phyloP scores from a whole-genome alignment of 176 grass and related monocot species.

The Carex cristatella region DNA sequence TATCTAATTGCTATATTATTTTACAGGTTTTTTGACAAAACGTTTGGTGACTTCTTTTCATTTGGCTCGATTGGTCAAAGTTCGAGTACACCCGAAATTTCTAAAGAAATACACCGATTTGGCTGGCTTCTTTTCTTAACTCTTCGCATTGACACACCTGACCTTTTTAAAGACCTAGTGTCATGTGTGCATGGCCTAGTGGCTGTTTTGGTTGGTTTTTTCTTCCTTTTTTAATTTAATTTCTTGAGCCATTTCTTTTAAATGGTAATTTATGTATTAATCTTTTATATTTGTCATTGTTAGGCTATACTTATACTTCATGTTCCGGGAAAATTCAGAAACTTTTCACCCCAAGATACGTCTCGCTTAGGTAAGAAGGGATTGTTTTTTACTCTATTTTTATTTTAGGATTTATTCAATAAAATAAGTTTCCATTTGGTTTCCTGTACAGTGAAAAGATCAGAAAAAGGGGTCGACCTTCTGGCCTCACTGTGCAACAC shows the following conservation, averaged over 20 bases:
- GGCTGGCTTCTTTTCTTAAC: constrained; percentile 88
- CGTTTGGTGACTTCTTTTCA: constrained; percentile 74
- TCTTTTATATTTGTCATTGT: constrained; percentile 21
- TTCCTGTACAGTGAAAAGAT: constrained; percentile 65
- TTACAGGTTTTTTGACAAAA: constrained; percentile 70
- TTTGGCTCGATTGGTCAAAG: constrained; percentile 26
- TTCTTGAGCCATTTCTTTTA: background rate
- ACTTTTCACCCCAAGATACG: constrained; percentile 65
- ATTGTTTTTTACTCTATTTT: constrained; percentile 22
- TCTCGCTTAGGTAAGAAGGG: constrained; percentile 60
- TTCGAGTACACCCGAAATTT: constrained; percentile 22
- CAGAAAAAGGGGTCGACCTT: constrained; percentile 59
- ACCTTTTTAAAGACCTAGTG: constrained; percentile 73
- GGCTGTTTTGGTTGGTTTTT: constrained; percentile 63
- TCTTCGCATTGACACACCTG: constrained; percentile 51
- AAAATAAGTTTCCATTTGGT: constrained; percentile 23
- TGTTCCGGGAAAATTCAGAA: constrained; percentile 57
- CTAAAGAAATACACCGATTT: constrained; percentile 51
- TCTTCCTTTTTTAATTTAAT: constrained; percentile 9
- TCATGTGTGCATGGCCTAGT: constrained; percentile 86
- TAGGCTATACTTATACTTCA: constrained; percentile 94
- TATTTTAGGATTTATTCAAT: constrained; percentile 16
- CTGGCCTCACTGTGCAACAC: constrained; percentile 74
- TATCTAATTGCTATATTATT: constrained; percentile 6
- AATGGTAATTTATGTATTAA: constrained; percentile 1